Evolutionary conservation across 352 stramenopile genomes (phyloP).

Genomic region (Pilasporangium apinafurcum): DNA sequence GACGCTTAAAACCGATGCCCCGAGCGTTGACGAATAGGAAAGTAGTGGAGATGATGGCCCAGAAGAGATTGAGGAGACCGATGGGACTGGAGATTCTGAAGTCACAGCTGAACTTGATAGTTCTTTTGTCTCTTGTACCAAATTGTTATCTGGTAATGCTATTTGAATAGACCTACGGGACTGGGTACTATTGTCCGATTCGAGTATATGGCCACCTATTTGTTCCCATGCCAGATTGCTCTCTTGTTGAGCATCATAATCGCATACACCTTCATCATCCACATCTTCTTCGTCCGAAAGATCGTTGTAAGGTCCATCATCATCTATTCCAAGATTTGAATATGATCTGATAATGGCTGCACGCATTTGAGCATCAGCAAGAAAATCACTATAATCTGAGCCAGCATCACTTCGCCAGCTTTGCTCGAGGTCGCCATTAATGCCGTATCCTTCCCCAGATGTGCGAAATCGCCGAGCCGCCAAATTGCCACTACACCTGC

Average conservation of each 20-base stretch:
- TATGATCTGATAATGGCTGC: conserved; percentile 65
- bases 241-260: conserved; percentile 22
- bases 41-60: conserved; percentile 18
- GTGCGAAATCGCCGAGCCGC: conserved; percentile 18
- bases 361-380: conserved; percentile 73
- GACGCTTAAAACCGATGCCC: conserved; percentile 51
- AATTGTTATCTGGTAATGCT: too few species aligned
- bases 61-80: conserved; percentile 11
- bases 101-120: too few species aligned
- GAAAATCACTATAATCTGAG: conserved; percentile 74
- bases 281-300: conserved; percentile 50
- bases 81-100: not conserved
- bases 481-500: conserved; percentile 20
- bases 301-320: conserved; percentile 24
- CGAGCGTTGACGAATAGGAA: conserved; percentile 42
- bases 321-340: conserved; percentile 47
- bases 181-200: too few species aligned
- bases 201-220: too few species aligned
- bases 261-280: conserved; percentile 27
- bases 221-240: conserved; percentile 13
- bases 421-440: conserved; percentile 25
- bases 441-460: conserved; percentile 20
- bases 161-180: not conserved
- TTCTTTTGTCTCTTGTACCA: too few species aligned
- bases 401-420: conserved; percentile 68